A percentile compares a stretch with the other conserved stretches of the same genome.
phyloP scores from a whole-genome alignment of 2,329 filamentous ascomycete species.

The Verticillium longisporum region DNA sequence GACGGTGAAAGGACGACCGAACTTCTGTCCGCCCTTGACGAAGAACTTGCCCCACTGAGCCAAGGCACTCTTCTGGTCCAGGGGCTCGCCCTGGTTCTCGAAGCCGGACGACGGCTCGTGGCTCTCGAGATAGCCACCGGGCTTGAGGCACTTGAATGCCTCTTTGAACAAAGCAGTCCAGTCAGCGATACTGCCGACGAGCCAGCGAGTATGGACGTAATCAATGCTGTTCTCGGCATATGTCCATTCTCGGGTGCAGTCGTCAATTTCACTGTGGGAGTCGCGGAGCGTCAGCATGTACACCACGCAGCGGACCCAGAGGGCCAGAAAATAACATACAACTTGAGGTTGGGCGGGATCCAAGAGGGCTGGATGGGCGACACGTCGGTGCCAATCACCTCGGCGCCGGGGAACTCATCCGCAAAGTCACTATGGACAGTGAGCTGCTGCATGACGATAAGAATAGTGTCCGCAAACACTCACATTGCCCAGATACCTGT shows the following conservation, averaged over 20 bases:
- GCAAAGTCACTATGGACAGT: constrained; percentile 29
- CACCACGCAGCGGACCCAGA: constrained; percentile 9
- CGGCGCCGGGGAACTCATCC: constrained; percentile 43
- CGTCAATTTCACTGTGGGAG: constrained; percentile 28
- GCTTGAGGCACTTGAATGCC: constrained; percentile 23
- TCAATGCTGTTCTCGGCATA: constrained; percentile 28
- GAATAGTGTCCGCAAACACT: not conserved
- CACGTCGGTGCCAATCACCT: constrained; percentile 49
- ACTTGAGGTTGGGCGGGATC: constrained; percentile 23
- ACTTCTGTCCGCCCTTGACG: constrained; percentile 19
- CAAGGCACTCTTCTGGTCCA: constrained; percentile 18
- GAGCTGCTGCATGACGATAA: not conserved
- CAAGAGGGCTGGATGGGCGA: constrained; percentile 49
- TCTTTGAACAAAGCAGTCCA: constrained; percentile 5
- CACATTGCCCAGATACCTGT: constrained; percentile 2
- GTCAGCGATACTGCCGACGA: constrained; percentile 15
- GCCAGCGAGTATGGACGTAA: constrained; percentile 24
- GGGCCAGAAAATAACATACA: not conserved
- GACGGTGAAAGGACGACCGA: constrained; percentile 20
- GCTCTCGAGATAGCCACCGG: constrained; percentile 43
- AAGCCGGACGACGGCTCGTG: constrained; percentile 27
- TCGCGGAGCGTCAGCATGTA: constrained; percentile 25
- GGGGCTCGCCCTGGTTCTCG: constrained; percentile 17
- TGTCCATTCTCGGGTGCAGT: constrained; percentile 26
- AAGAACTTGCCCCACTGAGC: constrained; percentile 25